Conservation (phyloP, 139 green algal species). For the Astrephomene gubernaculifera region DNA sequence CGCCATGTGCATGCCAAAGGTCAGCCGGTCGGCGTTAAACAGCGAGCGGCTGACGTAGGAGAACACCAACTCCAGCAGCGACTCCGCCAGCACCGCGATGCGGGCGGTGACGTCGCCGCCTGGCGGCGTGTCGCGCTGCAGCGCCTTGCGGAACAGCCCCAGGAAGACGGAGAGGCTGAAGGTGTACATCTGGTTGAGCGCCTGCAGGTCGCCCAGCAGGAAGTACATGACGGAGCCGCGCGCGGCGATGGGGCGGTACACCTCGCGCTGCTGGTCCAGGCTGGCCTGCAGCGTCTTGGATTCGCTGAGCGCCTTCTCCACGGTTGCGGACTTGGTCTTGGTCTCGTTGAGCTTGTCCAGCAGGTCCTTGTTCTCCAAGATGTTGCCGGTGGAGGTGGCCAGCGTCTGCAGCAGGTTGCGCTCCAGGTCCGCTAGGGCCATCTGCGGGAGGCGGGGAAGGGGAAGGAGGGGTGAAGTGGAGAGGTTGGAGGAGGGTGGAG, state of each 20-base stretch:
- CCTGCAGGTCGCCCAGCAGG: constrained; percentile 51
- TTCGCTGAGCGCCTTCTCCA: constrained; percentile 67
- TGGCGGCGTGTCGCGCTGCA: constrained; percentile 45
- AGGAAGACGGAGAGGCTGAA: constrained; percentile 75
- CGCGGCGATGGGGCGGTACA: constrained; percentile 67
- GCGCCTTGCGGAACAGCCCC: constrained; percentile 67
- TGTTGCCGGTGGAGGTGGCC: constrained; percentile 69
- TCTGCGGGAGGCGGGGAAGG: neutral
- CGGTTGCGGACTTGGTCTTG: constrained; percentile 72
- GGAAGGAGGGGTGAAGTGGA: neutral
- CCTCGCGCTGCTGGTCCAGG: constrained; percentile 76
- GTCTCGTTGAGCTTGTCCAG: constrained; percentile 82
- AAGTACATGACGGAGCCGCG: constrained; percentile 79
- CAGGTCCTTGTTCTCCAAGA: constrained; percentile 85
- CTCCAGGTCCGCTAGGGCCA: constrained; percentile 79
- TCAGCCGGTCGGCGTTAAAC: constrained; percentile 84
- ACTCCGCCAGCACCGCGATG: constrained; percentile 64
- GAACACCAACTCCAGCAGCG: constrained; percentile 74
- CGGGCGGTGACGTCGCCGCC: constrained; percentile 55
- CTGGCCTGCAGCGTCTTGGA: constrained; percentile 65
- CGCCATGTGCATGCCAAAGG: constrained; percentile 80
- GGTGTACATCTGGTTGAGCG: constrained; percentile 84
- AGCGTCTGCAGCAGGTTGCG: constrained; percentile 49
- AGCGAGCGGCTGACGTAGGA: constrained; percentile 70
- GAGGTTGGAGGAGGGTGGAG: neutral